Evolutionary conservation across 768 basidiomycete genomes (phyloP), one percentile per base, ranked within the genome.

Genomic region (Rhodotorula paludigena): DNA sequence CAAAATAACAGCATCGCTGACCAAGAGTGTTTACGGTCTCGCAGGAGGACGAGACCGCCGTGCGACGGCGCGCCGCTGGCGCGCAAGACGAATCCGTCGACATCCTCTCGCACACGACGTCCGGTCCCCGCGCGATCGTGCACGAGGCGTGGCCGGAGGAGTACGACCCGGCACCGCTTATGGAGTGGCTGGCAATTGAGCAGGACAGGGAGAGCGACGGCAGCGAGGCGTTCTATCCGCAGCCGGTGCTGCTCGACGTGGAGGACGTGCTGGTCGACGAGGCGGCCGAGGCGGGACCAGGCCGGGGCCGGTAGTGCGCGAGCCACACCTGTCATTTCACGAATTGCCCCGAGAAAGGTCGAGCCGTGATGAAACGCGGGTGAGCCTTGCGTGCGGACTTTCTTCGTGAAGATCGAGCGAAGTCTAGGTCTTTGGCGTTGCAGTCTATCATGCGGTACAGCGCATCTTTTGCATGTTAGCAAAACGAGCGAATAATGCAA

Each of bases 181-280:
- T n/a, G 30, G 51, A 55, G 0, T 78, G 73, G 73, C 71, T 74
- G 25, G 55, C 60, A 33, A 8, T 16, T 11, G 76, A 73, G 3
- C 55, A 49, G 9, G 78, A 77, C 65, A 76, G 65, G 16, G 78
- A 44, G 21, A 42, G 33, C 33, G 51, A 21, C 51, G 11, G 23
- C 66, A 61, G 61, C 10, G 74, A 77, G 73, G 52, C 44, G 35
- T 47, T 77, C 33, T 73, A 72, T 35, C 62, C 67, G 59, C 72
- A 58, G 30, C 45, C 36, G 47, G 25, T 48, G 23, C 55, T 55
- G 36, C 1, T 39, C 10, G 18, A 28, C 7, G 56, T 44, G 42
- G 30, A 52, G 51, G 32, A 51, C n/a, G 47, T n/a, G 47, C 18
- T 20, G 8, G 51, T 4, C 9, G 51, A 52, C 32, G 7, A 21